Base-by-base conservation (phyloP, 2,329 filamentous ascomycete species). In the Uncinocarpus reesii region DNA sequence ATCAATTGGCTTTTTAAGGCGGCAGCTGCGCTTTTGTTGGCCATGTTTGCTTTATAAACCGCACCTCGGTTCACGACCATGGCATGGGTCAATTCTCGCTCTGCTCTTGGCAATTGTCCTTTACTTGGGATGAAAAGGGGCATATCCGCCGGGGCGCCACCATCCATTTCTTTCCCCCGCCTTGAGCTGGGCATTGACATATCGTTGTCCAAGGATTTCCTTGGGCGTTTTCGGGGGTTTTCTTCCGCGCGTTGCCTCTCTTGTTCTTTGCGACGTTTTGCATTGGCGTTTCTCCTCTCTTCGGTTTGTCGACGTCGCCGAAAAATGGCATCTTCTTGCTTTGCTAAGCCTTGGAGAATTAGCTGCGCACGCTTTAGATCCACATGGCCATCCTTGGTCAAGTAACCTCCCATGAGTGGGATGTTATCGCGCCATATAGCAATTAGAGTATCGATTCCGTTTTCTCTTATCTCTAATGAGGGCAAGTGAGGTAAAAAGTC, bases 361-460 rank as follows among this genome's bases (percentile, higher is more conserved):
- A 83, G 75, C 62, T 98, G 92, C 7, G 88, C 89, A 58, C 85
- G 79, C 50, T 81, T 79, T 49, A 98, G 77, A 62, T 96, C 84
- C 52, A 96, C 88, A 57, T 85, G 82, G 1, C 92, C 92, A 67
- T 98, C 90, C 62, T 94, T 90, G 36, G 92, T 98, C 44, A 98
- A 77, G 65, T 95, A 98, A 10, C 92, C 92, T 38, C 88, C 89
- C 88, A 98, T 95, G 32, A 77, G 65, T 3, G 88, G 84, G 16
- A 96, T 73, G 54, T 93, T 94, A 57, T 95, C 88, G 62, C 86
- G 83, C 92, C 93, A 98, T 48, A 98, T 92, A n/a, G 86, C 83
- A 56, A 89, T 94, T 48, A 98, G 74, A 0, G 89, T 93, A 62
- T 98, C 90, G 61, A 98, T 98, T 42, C 90, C 90, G 63, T 95